phyloP scores from a whole-genome alignment of 225 moss, liverwort and hornwort species.

The Antitrichia curtipendula region DNA sequence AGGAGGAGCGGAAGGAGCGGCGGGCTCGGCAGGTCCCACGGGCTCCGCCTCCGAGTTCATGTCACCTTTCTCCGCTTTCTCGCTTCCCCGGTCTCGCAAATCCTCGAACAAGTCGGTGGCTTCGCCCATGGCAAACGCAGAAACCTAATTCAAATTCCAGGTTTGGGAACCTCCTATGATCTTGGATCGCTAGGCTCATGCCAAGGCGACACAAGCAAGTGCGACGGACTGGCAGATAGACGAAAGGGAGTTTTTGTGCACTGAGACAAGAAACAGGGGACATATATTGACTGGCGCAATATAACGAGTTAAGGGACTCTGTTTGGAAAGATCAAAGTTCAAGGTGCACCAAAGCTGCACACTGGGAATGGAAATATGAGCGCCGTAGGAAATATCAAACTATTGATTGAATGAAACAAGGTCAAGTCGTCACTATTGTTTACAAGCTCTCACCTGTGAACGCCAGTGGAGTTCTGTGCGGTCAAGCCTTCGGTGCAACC shows the following conservation, averaged over 20 bases:
- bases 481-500: not conserved
- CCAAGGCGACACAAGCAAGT: not conserved
- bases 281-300: not conserved
- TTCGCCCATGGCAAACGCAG: conserved; percentile 2
- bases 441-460: not conserved
- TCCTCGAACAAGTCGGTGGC: not conserved
- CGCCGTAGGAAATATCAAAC: not conserved
- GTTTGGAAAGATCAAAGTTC: not conserved
- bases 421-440: not conserved
- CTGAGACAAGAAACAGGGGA: not conserved
- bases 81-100: not conserved
- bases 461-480: not conserved
- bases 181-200: not conserved
- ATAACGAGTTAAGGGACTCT: not conserved
- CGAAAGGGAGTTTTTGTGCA: not conserved
- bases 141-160: not conserved
- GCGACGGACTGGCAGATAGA: not conserved
- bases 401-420: not conserved
- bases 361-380: not conserved
- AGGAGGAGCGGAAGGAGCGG: conserved; percentile 17
- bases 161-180: not conserved
- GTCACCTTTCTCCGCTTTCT: not conserved
- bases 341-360: not conserved
- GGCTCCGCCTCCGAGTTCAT: not conserved
- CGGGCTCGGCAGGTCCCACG: conserved; percentile 5